phyloP scores from a whole-genome alignment of 345 rosid species.

The Barbarea vulgaris region DNA sequence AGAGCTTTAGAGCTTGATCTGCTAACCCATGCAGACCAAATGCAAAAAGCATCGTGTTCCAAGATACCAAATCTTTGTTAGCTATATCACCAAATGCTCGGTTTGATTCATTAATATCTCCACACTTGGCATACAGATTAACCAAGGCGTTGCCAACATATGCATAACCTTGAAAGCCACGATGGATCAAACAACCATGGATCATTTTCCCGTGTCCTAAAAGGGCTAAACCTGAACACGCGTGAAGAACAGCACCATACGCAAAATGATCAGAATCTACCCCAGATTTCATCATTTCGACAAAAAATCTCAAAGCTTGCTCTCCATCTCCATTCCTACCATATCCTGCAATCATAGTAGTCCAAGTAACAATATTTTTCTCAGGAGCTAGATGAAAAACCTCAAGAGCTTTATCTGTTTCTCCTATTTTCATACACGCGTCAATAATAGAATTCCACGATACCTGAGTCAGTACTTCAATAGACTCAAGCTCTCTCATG shows the following conservation, averaged over 20 bases:
- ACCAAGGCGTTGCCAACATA: conserved; percentile 73
- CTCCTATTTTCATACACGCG: conserved; percentile 66
- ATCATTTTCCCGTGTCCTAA: conserved; percentile 69
- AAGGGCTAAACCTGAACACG: conserved; percentile 65
- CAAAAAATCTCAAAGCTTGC: conserved; percentile 57
- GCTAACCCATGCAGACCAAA: conserved; percentile 73
- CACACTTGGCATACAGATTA: conserved; percentile 82
- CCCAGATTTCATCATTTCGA: conserved; percentile 50
- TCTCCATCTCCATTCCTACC: conserved; percentile 62
- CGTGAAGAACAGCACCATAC: conserved; percentile 71
- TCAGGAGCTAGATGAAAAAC: conserved; percentile 52
- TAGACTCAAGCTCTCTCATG: conserved; percentile 54
- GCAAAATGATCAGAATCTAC: conserved; percentile 53
- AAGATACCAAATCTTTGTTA: conserved; percentile 68
- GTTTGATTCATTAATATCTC: conserved; percentile 55
- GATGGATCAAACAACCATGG: conserved; percentile 58
- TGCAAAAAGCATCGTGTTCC: conserved; percentile 76
- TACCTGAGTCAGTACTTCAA: conserved; percentile 50
- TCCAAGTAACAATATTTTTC: conserved; percentile 73
- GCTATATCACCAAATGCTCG: conserved; percentile 54
- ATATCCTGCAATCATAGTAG: conserved; percentile 71
- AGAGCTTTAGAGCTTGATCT: conserved; percentile 53
- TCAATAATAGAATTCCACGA: conserved; percentile 79
- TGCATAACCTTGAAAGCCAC: conserved; percentile 56
- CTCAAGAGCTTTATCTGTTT: conserved; percentile 51